A percentile compares a stretch with the other conserved stretches of the same genome.
phyloP scores from a whole-genome alignment of 148 eudicot genomes.

The Camellia granthamiana region DNA sequence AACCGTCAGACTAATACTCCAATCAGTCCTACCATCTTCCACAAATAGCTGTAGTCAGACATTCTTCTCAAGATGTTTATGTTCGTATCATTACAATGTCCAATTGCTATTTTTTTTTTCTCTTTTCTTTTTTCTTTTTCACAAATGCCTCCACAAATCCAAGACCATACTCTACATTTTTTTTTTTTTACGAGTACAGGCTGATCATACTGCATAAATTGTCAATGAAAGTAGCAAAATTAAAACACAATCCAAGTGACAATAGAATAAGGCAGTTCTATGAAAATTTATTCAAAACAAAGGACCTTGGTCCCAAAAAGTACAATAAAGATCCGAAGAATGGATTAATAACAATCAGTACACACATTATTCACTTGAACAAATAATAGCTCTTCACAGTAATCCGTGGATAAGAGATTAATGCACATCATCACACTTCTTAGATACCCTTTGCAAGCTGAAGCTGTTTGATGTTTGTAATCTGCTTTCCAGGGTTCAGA shows the following conservation, averaged over 20 bases:
- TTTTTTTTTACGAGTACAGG: no score
- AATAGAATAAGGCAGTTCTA: background rate
- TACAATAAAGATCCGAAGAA: constrained; percentile 11
- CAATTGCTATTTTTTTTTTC: no score
- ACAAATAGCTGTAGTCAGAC: no score
- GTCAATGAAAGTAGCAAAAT: no score
- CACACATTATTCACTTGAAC: constrained; percentile 13
- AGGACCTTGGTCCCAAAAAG: background rate
- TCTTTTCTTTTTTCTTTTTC: no score
- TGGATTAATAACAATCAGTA: constrained; percentile 8
- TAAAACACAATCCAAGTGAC: background rate
- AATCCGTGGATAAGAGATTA: background rate
- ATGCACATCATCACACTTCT: constrained; percentile 8
- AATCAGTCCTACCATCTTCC: no score
- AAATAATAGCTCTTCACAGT: background rate
- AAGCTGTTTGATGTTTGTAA: constrained; percentile 78
- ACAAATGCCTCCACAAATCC: no score
- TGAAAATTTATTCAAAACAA: constrained; percentile 7
- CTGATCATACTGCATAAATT: no score
- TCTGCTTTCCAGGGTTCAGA: constrained; percentile 87
- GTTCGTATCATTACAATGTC: no score
- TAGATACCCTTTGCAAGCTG: constrained; percentile 27
- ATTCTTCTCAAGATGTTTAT: no score
- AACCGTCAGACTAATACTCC: no score
- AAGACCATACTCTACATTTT: no score